Base-by-base conservation (phyloP, 768 basidiomycete genomes). In the Suillus plorans region DNA sequence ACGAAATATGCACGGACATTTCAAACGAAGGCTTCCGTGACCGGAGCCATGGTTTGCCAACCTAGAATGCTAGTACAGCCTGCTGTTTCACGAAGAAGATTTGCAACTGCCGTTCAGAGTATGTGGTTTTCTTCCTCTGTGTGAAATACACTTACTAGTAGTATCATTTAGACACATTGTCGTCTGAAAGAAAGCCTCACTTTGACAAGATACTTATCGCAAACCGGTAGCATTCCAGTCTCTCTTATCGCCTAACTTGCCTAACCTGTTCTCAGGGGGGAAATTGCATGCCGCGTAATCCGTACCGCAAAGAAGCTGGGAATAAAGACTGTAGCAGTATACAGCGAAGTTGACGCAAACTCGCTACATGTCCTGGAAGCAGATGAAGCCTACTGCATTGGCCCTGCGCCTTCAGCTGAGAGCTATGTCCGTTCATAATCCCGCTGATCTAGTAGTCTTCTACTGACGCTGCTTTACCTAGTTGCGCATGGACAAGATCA, bases 221-320 rank as follows among this genome's bases (percentile, higher is more conserved):
- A 0, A 97, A 97, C 72, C 81, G 95, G 95, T 90, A 63, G 61
- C 31, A 12, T 80, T 59, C 44, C 9, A 6, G 18, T 4, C 2
- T 9, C 45, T 49, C 9, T 50, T 47, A 13, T 14, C 52, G 34
- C 31, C 37, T 63, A 25, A 42, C 45, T 56, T 13, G 64, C 28
- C 41, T 52, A 18, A 65, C 22, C 5, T 62, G 2, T 36, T 3
- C 55, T 16, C 66, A 97, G 95, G 76, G 95, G 95, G 56, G 95
- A 98, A 77, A 98, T 98, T 67, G 95, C 95, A 6, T 97, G 96
- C 75, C 89, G 95, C 22, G 93, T 98, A 52, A 97, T 97, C 63
- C 89, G 92, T 31, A 97, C 95, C 0, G 93, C 94, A 3, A 87
- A 82, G 75, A 91, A 90, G 72, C 80, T 97, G 4, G 95, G 96